Base-by-base conservation (phyloP, 2,329 filamentous ascomycete genomes). In the Domatiomyces catenatus region DNA sequence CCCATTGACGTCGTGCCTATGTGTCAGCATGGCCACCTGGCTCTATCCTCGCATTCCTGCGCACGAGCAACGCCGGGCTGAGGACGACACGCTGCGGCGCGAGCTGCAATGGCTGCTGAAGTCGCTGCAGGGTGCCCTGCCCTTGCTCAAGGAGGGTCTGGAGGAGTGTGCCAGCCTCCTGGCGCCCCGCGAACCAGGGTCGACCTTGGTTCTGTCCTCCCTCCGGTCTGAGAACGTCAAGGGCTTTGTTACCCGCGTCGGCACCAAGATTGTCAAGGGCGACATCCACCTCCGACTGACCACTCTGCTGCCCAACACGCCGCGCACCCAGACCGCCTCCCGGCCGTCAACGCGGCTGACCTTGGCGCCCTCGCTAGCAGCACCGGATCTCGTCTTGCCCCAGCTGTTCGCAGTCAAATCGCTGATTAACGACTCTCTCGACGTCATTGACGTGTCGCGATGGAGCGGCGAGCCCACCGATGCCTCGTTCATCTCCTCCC, bases 141-240 rank as follows among this genome's bases (percentile, higher is more conserved):
- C 70, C 49, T 75, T 77, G 15, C 67, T 84, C 54, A 80, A 81
- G 60, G 74, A 76, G 56, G 86, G 87, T 52, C 77, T 96, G 2
- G 81, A 92, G 64, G 88, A 95, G 68, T 95, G 89, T 69, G 86
- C 88, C 59, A 80, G 83, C 17, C 76, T 96, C 20, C 79, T 98
- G 26, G 84, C 87, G 6, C 88, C 90, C 1, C 76, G 83, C 56
- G 87, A 94, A 62, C 81, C 83, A 1, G 88, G 88, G 7, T 89
- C 83, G 60, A 98, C 90, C 0, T 78, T 98, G 24, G 89, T 92
- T 26, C 76, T 98, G 58, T 92, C 85, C 54, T 93, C 89, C 12
- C 77, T 84, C 50, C 79, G 89, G 50, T 90, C 86, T 50, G 92
- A 98, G 70, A 80, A 78, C 58, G 81, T 96, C 55, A 98, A 98